Evolutionary conservation across 257 asterid genomes (phyloP), one percentile per base, ranked within the genome.

Genomic region (Gynochthodes officinalis): DNA sequence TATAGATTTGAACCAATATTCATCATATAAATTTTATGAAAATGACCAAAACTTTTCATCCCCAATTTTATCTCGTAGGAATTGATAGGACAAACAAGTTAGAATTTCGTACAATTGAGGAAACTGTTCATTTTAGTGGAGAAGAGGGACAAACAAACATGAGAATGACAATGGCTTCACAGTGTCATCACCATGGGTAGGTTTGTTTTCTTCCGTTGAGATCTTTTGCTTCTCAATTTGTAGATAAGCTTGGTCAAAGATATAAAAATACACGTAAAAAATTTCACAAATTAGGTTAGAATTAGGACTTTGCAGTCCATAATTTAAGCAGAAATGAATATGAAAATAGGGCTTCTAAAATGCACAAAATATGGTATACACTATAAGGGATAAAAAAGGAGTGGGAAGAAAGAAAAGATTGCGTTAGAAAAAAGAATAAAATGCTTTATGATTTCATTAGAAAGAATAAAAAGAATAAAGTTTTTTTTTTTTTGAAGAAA

Each of bases 131-230:
- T 44, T 12, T 19, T 58, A 25, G n/a, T 23, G 25, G 25, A 71
- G 66, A 32, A 39, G 48, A 2, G 8, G n/a, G 49, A 48, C 60
- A 72, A 72, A 62, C 27, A 33, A 53, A 18, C 21, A 15, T 11
- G 69, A 60, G 30, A 58, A 30, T 72, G 69, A 72, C 60, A 72
- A 72, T 13, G 49, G 61, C 60, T 19, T 59, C 19, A 59, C 18
- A 71, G 42, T 60, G 28, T 60, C 27, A 44, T 64, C 30, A 43
- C 35, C 65, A 28, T 19, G 4, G 27, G 35, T 27, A 5, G 48
- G 3, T 19, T 33, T 71, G 19, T n/a, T 71, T 70, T 35, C 39
- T 69, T 71, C 25, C 28, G 50, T 55, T 18, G 15, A 2, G 64
- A 55, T 71, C 19, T 18, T 14, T 60, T 46, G n/a, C 18, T 72